Conservation (phyloP, 129 eudicot species). For the Deinandra increscens region DNA sequence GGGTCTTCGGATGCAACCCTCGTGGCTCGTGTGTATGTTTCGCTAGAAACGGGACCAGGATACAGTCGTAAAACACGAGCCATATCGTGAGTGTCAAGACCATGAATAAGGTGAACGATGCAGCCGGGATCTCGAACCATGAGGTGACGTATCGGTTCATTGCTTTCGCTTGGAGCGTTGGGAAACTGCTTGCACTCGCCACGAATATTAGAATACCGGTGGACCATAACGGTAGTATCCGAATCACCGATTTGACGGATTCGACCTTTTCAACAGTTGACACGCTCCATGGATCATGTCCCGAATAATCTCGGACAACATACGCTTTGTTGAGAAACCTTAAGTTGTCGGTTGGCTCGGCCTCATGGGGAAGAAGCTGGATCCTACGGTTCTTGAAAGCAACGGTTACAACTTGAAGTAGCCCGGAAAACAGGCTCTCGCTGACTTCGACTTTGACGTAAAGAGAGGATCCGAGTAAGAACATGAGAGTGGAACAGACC, state of each 20-base stretch:
- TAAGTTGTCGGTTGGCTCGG: conserved; percentile 32
- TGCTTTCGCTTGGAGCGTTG: conserved; percentile 50
- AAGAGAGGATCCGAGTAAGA: conserved; percentile 41
- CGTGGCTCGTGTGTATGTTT: conserved; percentile 44
- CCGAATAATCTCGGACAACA: conserved; percentile 23
- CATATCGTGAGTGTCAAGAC: conserved; percentile 48
- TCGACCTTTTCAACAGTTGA: conserved; percentile 71
- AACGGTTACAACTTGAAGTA: conserved; percentile 39
- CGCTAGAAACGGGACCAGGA: conserved; percentile 52
- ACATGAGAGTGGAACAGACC: conserved; percentile 36
- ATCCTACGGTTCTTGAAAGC: conserved; percentile 41
- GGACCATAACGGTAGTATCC: conserved; percentile 69
- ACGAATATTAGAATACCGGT: conserved; percentile 53
- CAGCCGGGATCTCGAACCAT: conserved; percentile 61
- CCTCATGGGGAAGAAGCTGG: conserved; percentile 19
- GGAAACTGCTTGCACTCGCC: conserved; percentile 43
- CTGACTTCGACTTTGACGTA: conserved; percentile 35
- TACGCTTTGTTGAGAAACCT: conserved; percentile 79
- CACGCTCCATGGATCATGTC: conserved; percentile 47
- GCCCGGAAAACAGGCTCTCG: conserved; percentile 35
- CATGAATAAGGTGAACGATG: conserved; percentile 48
- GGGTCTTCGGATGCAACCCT: conserved; percentile 36
- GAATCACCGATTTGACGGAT: conserved; percentile 53
- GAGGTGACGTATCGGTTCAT: conserved; percentile 56
- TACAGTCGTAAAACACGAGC: conserved; percentile 59